A percentile compares a stretch with the other conserved stretches of the same genome.
Evolutionary conservation across 2,329 filamentous ascomycete genomes (phyloP).

Genomic region (Trichophyton schoenleinii): DNA sequence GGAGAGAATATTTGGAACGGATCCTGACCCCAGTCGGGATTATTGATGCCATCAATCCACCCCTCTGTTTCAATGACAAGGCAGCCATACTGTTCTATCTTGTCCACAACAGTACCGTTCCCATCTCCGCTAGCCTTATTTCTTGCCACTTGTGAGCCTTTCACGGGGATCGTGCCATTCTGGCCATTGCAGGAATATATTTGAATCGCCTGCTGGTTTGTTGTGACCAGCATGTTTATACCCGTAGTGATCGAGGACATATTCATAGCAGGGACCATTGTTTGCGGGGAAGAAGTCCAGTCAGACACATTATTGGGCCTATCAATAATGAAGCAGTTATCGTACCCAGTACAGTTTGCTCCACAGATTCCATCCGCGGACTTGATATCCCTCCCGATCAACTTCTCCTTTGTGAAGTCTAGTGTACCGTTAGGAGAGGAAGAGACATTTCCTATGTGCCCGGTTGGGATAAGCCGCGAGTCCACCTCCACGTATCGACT

Average conservation of each 20-base stretch:
- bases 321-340: slow-evolving; percentile 44
- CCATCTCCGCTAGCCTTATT: slow-evolving; percentile 43
- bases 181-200: slow-evolving; percentile 72
- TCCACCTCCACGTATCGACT: slow-evolving; percentile 36
- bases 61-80: slow-evolving; percentile 85
- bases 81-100: slow-evolving; percentile 60
- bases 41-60: slow-evolving; percentile 87
- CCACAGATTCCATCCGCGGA: slow-evolving; percentile 64
- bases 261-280: slow-evolving; percentile 42
- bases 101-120: slow-evolving; percentile 30
- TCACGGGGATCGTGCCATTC: slow-evolving; percentile 48
- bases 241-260: slow-evolving; percentile 58
- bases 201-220: slow-evolving; percentile 78
- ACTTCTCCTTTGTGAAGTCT: slow-evolving; percentile 64
- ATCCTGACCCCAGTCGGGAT: slow-evolving; percentile 68
- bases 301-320: slow-evolving; percentile 22
- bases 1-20: slow-evolving; percentile 31
- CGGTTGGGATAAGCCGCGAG: slow-evolving; percentile 61
- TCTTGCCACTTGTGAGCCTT: slow-evolving; percentile 33
- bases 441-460: slow-evolving; percentile 62
- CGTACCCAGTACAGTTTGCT: slow-evolving; percentile 70
- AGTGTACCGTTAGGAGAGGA: slow-evolving; percentile 45
- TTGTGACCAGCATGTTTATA: slow-evolving; percentile 68
- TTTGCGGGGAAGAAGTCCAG: slow-evolving; percentile 21
- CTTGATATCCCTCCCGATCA: slow-evolving; percentile 57